phyloP scores from a whole-genome alignment of 2,329 filamentous ascomycete species.

The Fusarium duplospermum region DNA sequence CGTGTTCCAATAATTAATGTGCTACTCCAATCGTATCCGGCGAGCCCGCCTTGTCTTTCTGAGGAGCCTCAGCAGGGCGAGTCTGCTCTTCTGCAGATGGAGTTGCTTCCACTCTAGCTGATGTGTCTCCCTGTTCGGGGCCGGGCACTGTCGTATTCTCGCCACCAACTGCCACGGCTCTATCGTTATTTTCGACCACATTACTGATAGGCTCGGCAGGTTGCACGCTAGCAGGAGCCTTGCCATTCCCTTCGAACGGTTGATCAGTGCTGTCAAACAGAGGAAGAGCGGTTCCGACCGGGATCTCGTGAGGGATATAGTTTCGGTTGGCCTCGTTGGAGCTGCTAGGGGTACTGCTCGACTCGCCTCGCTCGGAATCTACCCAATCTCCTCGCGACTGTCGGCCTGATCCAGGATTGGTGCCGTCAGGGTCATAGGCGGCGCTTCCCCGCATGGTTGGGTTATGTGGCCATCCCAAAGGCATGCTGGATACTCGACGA shows the following conservation, averaged over 20 bases:
- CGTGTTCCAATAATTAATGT: slow-evolving; percentile 1
- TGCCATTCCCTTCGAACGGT: not conserved
- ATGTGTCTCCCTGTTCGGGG: not conserved
- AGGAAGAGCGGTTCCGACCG: slow-evolving; percentile 4
- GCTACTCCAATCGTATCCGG: slow-evolving; percentile 10
- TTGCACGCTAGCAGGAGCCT: not conserved
- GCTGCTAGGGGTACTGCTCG: slow-evolving; percentile 17
- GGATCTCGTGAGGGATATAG: slow-evolving; percentile 1
- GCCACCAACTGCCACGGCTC: not conserved
- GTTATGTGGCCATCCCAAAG: slow-evolving; percentile 53
- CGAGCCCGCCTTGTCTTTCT: not conserved
- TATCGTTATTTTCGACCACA: not conserved
- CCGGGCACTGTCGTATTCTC: not conserved
- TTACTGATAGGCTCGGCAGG: not conserved
- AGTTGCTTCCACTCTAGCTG: not conserved
- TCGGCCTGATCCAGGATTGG: slow-evolving; percentile 24
- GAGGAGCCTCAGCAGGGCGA: not conserved
- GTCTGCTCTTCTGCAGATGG: not conserved
- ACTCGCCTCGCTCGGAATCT: slow-evolving; percentile 3
- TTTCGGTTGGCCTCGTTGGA: slow-evolving; percentile 10
- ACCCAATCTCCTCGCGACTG: slow-evolving; percentile 30
- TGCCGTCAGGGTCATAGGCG: slow-evolving; percentile 29
- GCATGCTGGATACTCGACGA: slow-evolving; percentile 51
- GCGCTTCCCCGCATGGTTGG: slow-evolving; percentile 42
- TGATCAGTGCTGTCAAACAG: not conserved